Evolutionary conservation across 495 filamentous ascomycete genomes (phyloP).

Genomic region (Letharia lupina): DNA sequence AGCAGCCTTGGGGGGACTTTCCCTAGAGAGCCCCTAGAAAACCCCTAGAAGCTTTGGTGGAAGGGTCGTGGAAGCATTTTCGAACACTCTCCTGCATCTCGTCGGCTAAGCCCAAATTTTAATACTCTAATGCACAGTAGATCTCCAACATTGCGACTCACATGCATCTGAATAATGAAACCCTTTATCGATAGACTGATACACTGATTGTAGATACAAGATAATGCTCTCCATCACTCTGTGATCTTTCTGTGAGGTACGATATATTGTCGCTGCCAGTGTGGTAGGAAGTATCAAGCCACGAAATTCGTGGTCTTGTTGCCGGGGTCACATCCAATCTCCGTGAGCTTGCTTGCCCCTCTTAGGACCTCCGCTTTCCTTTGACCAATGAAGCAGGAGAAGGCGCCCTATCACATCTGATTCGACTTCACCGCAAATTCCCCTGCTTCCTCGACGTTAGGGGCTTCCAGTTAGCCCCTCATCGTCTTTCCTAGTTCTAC

Average conservation of each 20-base stretch:
- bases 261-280: not conserved
- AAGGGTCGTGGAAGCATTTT: not conserved
- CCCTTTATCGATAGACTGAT: conserved; percentile 9
- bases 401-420: conserved; percentile 11
- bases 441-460: conserved; percentile 5
- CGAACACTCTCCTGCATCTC: not conserved
- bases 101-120: conserved; percentile 2
- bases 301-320: not conserved
- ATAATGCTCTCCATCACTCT: not conserved
- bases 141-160: conserved; percentile 3
- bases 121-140: not conserved
- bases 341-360: conserved; percentile 1
- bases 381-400: not conserved
- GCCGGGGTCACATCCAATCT: not conserved
- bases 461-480: conserved; percentile 12
- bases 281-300: not conserved
- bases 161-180: not conserved
- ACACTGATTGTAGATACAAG: conserved; percentile 5
- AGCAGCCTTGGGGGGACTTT: not conserved
- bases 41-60: not conserved
- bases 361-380: not conserved
- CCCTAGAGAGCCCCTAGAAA: not conserved
- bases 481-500: not conserved
- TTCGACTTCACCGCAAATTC: conserved; percentile 17
- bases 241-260: not conserved